Conservation (phyloP, 148 eudicot species). For the Chenopodium suecicum region DNA sequence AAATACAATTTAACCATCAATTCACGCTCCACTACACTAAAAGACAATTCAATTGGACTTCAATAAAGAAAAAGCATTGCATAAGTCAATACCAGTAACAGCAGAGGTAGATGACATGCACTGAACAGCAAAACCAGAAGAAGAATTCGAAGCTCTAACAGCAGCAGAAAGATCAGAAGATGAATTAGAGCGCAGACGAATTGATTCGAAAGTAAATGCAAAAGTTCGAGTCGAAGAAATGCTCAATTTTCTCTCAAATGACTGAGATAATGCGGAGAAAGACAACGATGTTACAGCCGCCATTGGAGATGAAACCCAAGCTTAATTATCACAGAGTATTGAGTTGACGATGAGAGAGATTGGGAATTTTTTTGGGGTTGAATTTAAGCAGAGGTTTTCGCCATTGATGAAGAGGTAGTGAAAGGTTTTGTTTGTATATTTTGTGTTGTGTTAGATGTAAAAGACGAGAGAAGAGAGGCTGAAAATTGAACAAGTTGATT, state of each 20-base stretch:
- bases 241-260: slow-evolving; percentile 39
- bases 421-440: too few relatives aligned
- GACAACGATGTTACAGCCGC: slow-evolving; percentile 61
- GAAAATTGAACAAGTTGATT: too few relatives aligned
- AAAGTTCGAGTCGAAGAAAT: slow-evolving; percentile 33
- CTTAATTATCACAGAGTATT: background rate
- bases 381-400: too few relatives aligned
- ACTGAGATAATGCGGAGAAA: slow-evolving; percentile 46
- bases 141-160: slow-evolving; percentile 34
- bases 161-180: slow-evolving; percentile 2
- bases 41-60: too few relatives aligned
- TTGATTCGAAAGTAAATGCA: slow-evolving; percentile 32
- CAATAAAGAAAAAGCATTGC: too few relatives aligned
- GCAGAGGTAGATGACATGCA: slow-evolving; percentile 47
- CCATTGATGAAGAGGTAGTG: too few relatives aligned
- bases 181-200: slow-evolving; percentile 34
- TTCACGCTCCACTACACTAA: too few relatives aligned
- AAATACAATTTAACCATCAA: too few relatives aligned
- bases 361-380: too few relatives aligned
- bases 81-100: background rate
- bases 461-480: too few relatives aligned
- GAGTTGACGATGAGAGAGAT: background rate
- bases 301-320: slow-evolving; percentile 18
- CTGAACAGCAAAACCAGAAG: slow-evolving; percentile 40
- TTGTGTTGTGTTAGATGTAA: too few relatives aligned